Base-by-base conservation (phyloP, 2,329 filamentous ascomycete genomes). In the Ophidiomyces ophidiicola region DNA sequence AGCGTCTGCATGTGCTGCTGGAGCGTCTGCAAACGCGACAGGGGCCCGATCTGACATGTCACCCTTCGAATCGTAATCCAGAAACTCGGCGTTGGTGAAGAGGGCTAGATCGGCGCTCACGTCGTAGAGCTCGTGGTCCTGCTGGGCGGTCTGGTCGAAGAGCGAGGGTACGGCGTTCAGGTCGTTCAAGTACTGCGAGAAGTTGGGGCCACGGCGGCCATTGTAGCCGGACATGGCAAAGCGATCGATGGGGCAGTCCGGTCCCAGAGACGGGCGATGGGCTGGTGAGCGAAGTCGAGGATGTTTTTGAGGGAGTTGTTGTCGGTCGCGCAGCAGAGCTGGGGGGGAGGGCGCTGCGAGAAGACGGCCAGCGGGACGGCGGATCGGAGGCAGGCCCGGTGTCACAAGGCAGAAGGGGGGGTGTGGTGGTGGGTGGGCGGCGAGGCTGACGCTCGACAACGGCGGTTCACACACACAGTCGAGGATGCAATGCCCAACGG, bases 121-220 rank as follows among this genome's bases (percentile, higher is more conserved):
- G 50, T 71, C 71, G 59, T 78, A 72, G 36, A 68, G 62, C 39
- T 69, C 63, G 42, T 68, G 62, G 34, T 81, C 74, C 43, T 69
- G 63, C 46, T 70, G 64, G 29, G 61, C 56, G 19, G 71, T 72
- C 45, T 79, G 69, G 39, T 80, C 73, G 51, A 77, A 75, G 45
- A 80, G 68, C 45, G 77, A 68, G 2, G 72, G 72, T 41, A 80
- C 67, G 32, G 72, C 74, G 67, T 94, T 94, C 53, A 94, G 70
- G 50, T 87, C 81, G 53, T 83, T 80, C 49, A 94, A 72, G 66
- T 90, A 93, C 56, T 86, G 80, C 55, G 85, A 86, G 63, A 94
- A 82, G 61, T 93, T 93, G 55, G 83, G 80, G 52, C 75, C 82
- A 56, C 81, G 78, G 46, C 84, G 80, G 55, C 78, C 80, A 61